Conservation (phyloP, 805 yeast genomes). For the Hemisphaericaspora nanyangensis region DNA sequence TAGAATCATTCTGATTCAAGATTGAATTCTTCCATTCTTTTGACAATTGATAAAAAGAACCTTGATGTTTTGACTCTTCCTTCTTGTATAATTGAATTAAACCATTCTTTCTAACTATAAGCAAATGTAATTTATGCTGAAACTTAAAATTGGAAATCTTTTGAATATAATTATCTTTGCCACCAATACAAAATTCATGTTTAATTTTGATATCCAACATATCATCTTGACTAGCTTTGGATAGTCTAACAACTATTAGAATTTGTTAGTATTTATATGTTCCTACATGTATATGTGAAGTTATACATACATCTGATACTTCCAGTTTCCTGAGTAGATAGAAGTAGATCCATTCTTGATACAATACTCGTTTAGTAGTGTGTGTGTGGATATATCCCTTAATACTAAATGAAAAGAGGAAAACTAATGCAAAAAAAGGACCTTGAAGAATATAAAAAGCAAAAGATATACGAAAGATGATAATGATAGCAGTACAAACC, state of each 20-base stretch:
- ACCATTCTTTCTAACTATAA: slow-evolving; percentile 22
- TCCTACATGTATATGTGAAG: too few species aligned
- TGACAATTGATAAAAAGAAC: slow-evolving; percentile 16
- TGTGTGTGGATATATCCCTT: not conserved
- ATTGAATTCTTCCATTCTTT: slow-evolving; percentile 32
- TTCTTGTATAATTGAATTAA: slow-evolving; percentile 27
- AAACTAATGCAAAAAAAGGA: too few species aligned
- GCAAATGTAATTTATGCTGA: slow-evolving; percentile 18
- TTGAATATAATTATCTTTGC: slow-evolving; percentile 15
- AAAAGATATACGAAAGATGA: too few species aligned
- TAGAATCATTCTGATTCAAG: slow-evolving; percentile 18
- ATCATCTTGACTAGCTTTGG: not conserved
- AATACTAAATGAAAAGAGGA: too few species aligned
- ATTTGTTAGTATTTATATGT: slow-evolving; percentile 1
- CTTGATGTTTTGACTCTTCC: not conserved
- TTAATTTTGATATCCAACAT: slow-evolving; percentile 1
- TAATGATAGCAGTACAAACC: too few species aligned
- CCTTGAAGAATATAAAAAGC: too few species aligned
- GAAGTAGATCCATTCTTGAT: slow-evolving; percentile 15
- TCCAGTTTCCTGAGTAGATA: slow-evolving; percentile 16
- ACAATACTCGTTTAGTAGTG: too few species aligned
- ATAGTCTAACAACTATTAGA: slow-evolving; percentile 1
- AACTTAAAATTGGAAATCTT: slow-evolving; percentile 18
- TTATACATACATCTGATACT: slow-evolving; percentile 18
- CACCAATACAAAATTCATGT: not conserved